phyloP scores from a whole-genome alignment of 2,329 filamentous ascomycete species.

The Fusarium sp. region DNA sequence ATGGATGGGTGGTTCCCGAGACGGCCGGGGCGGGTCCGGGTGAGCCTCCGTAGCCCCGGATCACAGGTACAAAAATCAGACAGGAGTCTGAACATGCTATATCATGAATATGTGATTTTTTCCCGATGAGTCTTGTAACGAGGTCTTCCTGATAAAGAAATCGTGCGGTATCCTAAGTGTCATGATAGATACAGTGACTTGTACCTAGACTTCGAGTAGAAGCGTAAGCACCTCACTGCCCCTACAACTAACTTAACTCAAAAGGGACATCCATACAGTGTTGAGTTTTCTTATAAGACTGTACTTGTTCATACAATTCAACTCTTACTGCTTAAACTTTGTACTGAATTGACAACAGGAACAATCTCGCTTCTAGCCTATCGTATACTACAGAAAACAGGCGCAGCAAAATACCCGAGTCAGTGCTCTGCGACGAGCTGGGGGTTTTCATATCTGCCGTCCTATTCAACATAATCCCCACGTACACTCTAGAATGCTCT shows the following conservation, averaged over 20 bases:
- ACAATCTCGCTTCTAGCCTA: not conserved
- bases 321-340: not conserved
- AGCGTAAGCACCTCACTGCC: conserved; percentile 16
- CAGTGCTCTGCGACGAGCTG: not conserved
- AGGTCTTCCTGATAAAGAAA: not conserved
- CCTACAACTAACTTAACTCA: not conserved
- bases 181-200: not conserved
- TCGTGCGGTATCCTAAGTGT: not conserved
- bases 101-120: not conserved
- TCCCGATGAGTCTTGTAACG: not conserved
- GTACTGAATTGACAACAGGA: not conserved
- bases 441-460: not conserved
- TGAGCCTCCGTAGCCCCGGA: conserved; percentile 15
- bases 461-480: not conserved
- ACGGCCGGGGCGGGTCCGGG: conserved; percentile 34
- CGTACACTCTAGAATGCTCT: not conserved
- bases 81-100: not conserved
- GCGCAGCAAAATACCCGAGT: not conserved
- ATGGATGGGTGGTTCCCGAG: not conserved
- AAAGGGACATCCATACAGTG: conserved; percentile 10
- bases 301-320: not conserved
- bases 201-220: not conserved
- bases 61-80: not conserved
- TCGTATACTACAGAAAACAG: not conserved
- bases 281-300: not conserved